phyloP scores from a whole-genome alignment of 2,329 filamentous ascomycete species.

The Torrubiella hemipterigena region DNA sequence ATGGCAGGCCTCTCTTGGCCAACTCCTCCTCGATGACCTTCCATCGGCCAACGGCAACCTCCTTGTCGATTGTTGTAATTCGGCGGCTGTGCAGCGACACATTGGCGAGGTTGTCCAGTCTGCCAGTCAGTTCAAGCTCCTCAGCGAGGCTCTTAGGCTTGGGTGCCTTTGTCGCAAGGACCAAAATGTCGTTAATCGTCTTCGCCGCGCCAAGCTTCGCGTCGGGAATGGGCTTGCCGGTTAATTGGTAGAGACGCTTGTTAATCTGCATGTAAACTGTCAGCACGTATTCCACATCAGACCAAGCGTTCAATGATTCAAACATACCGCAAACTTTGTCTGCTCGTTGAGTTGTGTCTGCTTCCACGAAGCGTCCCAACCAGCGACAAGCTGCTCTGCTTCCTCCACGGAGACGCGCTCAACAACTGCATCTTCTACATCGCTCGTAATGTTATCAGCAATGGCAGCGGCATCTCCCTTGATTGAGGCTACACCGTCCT shows the following conservation, averaged over 20 bases:
- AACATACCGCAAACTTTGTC: slow-evolving; percentile 63
- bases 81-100: slow-evolving; percentile 54
- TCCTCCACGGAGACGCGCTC: slow-evolving; percentile 22
- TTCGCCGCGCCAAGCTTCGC: slow-evolving; percentile 44
- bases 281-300: neutral
- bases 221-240: slow-evolving; percentile 66
- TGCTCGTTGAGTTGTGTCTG: slow-evolving; percentile 42
- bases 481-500: slow-evolving; percentile 27
- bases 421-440: slow-evolving; percentile 12
- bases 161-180: slow-evolving; percentile 37
- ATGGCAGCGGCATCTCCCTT: slow-evolving; percentile 23
- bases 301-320: neutral
- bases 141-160: slow-evolving; percentile 53
- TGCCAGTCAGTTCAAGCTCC: slow-evolving; percentile 33
- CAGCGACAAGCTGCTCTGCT: slow-evolving; percentile 27
- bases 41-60: slow-evolving; percentile 61
- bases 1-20: slow-evolving; percentile 45
- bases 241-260: slow-evolving; percentile 72
- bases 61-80: slow-evolving; percentile 59
- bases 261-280: slow-evolving; percentile 45
- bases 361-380: slow-evolving; percentile 47
- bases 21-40: slow-evolving; percentile 70
- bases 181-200: slow-evolving; percentile 42
- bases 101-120: slow-evolving; percentile 48
- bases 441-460: slow-evolving; percentile 18